Evolutionary conservation across 495 filamentous ascomycete species (phyloP).

Genomic region (Penicillium herquei): DNA sequence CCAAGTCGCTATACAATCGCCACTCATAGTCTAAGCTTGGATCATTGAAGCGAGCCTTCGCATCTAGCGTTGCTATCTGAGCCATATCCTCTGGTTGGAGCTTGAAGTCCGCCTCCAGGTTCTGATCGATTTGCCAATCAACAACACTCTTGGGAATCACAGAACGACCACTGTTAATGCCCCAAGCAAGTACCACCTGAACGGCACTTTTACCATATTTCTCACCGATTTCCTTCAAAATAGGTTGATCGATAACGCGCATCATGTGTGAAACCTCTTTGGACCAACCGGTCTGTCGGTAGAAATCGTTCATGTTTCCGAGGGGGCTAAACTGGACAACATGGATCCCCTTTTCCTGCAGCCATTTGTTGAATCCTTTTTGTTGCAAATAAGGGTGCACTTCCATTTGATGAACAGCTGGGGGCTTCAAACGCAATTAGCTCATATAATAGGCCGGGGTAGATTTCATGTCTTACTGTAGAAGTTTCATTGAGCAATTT

Average conservation of each 20-base stretch:
- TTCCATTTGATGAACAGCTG: constrained; percentile 66
- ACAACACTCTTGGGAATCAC: constrained; percentile 64
- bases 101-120: constrained; percentile 58
- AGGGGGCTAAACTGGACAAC: constrained; percentile 63
- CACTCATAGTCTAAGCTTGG: constrained; percentile 50
- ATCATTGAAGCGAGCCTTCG: constrained; percentile 58
- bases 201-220: constrained; percentile 60
- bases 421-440: constrained; percentile 28
- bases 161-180: constrained; percentile 54
- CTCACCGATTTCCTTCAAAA: constrained; percentile 56
- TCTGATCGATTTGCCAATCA: constrained; percentile 48
- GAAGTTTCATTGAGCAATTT: constrained; percentile 57
- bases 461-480: constrained; percentile 58
- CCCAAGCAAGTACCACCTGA: constrained; percentile 61
- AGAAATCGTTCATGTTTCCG: constrained; percentile 66
- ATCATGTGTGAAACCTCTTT: constrained; percentile 20
- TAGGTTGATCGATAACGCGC: constrained; percentile 53
- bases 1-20: constrained; percentile 57
- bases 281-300: constrained; percentile 41
- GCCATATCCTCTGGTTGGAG: constrained; percentile 44
- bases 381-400: constrained; percentile 60
- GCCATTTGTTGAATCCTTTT: constrained; percentile 51
- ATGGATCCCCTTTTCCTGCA: constrained; percentile 52
- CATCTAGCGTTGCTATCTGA: constrained; percentile 48
- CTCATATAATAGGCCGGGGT: constrained; percentile 41